Base-by-base conservation (phyloP, 1,284 basidiomycete species). In the Pholiota adiposa region DNA sequence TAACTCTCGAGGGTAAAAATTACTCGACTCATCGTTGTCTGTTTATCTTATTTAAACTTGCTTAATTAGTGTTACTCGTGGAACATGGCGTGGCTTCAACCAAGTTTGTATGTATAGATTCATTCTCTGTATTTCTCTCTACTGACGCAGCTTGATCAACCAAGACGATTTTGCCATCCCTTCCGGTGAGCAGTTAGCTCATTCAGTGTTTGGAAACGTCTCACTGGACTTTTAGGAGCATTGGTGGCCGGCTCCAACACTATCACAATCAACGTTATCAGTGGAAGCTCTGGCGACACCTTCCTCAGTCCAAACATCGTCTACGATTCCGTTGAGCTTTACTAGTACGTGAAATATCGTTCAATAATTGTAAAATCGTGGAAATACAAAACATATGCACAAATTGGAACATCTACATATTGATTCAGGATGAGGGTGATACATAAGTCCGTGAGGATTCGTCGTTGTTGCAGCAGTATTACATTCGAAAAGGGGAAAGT, bases 231-330 rank as follows among this genome's bases (percentile, higher is more conserved):
- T 33, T 44, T 41, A 72, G 72, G 70, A 29, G 75, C 73, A 5
- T 69, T 81, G 38, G 69, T 78, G 18, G 64, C 75, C 33, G 77
- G 79, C 12, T 62, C 69, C 16, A 81, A 81, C 63, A 79, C 76
- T 29, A 77, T 81, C 57, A 61, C 66, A 5, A 80, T 82, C 66
- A 74, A 76, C 56, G 72, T 75, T 38, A 74, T 77, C 54, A 79
- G 77, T 56, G 80, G 81, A 19, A 78, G 73, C 62, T 74, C 75
- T 38, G 80, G 80, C 5, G 73, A 76, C 58, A 63, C 16, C 12
- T 81, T 77, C 72, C 70, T 82, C 53, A 79, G 76, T 60, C 77
- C 78, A 23, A 79, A 78, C 67, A 74, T 77, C 54, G 77, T 81
- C 33, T 81, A 74, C 63, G 79, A 80, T 66, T 79, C 77, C 3